Base-by-base conservation (phyloP, 805 yeast species). In the Tetrapisispora fleetii region DNA sequence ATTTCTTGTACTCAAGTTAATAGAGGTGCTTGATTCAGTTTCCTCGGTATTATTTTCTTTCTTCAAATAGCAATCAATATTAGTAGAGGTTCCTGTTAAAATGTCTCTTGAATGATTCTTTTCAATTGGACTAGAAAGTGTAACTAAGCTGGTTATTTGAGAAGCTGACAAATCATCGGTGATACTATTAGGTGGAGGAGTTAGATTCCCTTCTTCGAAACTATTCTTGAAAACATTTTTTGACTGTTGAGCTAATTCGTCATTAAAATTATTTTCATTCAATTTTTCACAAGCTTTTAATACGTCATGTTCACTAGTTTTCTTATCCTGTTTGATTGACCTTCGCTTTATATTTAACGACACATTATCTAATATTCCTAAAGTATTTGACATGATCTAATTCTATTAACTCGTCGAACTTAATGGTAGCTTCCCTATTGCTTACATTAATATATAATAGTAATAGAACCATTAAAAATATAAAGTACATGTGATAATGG, bases 331-430 rank as follows among this genome's bases (percentile, higher is more conserved):
- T 3, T 21, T 7, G 7, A n/a, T 22, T 16, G 14, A 11, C 18
- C 10, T 33, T 19, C 38, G 37, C 49, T 52, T 30, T 11, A 53
- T 43, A 47, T 54, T 56, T 24, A 51, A 49, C 4, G 59, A 46
- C 21, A 55, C 46, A 40, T 46, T 49, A 30, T 50, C 51, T 39
- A 56, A 39, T 17, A 55, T 37, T 24, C 52, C 48, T 14, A 42
- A 40, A 28, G 47, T 48, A 22, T 49, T 43, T 17, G 17, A 19
- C 47, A 45, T 45, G 9, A 11, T 22, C 28, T 21, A 27, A 22
- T 14, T 21, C 22, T 27, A 19, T 27, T n/a, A 7, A 4, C 14
- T 6, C n/a, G 21, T 37, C 19, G 32, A 13, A 24, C n/a, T 9
- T 39, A 14, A 24, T 17, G 13, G 13, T 13, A 39, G 24, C 14